Percentiles rank a stretch among this genome's conserved stretches.
Conservation (phyloP, 164 flowering plant genomes). For the Aristolochia californica region DNA sequence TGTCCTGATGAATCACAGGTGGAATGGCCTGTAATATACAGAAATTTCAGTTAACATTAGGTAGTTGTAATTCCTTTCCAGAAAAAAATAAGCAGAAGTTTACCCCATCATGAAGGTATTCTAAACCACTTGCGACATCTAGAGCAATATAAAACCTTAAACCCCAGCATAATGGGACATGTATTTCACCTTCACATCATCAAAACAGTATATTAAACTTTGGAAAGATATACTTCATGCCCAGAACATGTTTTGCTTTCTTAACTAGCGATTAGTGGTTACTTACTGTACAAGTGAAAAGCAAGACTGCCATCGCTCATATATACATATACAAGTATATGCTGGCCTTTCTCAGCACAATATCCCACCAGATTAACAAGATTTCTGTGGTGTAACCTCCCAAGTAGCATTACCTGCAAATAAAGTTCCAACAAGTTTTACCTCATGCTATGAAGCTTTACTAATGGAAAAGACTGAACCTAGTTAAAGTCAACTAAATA, state of each 20-base stretch:
- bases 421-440: neutral
- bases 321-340: constrained; percentile 85
- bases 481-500: too few relatives aligned
- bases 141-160: constrained; percentile 74
- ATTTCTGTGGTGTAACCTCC: constrained; percentile 92
- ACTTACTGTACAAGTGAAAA: constrained; percentile 90
- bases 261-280: neutral
- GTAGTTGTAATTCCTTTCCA: neutral
- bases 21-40: constrained; percentile 68
- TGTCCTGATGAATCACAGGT: constrained; percentile 87
- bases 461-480: too few relatives aligned
- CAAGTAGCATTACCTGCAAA: constrained; percentile 70
- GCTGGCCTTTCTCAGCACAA: constrained; percentile 88
- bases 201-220: too few relatives aligned
- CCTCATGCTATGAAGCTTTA: too few relatives aligned
- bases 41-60: constrained; percentile 1
- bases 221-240: too few relatives aligned
- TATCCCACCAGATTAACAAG: constrained; percentile 97
- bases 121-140: constrained; percentile 96
- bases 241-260: too few relatives aligned
- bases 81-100: constrained; percentile 6
- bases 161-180: constrained; percentile 67
- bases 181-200: constrained; percentile 39
- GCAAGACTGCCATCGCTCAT: constrained; percentile 94
- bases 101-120: constrained; percentile 99